These are phyloP conservation scores for Grosmannia clavigera DNA, from an alignment of 2,329 filamentous ascomycete species.

Conservation along the genomic window DNA sequence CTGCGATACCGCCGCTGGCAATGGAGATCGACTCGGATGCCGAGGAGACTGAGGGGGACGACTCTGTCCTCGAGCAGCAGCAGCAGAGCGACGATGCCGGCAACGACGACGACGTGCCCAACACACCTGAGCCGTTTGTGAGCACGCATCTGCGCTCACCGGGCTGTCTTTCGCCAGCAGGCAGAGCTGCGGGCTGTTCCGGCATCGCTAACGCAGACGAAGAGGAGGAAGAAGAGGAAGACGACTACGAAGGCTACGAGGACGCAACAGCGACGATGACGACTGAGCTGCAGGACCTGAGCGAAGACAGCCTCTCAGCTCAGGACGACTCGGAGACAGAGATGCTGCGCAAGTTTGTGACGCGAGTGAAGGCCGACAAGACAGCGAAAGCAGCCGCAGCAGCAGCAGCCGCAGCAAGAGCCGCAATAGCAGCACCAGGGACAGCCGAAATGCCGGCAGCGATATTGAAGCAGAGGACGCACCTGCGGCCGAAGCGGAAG, in stretches of 20 bases:
- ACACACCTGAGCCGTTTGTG: neutral
- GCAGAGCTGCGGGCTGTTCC: neutral
- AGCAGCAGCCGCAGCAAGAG: constrained; percentile 6
- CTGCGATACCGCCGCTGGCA: neutral
- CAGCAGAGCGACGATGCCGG: neutral
- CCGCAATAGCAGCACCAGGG: neutral
- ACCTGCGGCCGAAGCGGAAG: constrained; percentile 13
- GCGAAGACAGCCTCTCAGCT: constrained; percentile 3
- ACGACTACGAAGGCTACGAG: neutral
- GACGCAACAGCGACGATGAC: neutral
- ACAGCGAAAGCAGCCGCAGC: constrained; percentile 19
- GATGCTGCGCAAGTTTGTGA: constrained; percentile 23
- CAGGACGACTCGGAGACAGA: constrained; percentile 23
- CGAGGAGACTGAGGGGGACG: neutral
- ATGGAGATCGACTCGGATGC: neutral
- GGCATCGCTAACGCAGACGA: neutral
- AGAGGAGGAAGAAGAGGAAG: neutral
- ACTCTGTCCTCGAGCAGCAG: neutral
- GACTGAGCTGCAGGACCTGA: neutral
- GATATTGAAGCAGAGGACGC: neutral
- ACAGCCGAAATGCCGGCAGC: neutral
- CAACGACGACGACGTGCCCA: neutral
- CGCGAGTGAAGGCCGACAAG: constrained; percentile 21
- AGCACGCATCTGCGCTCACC: neutral
- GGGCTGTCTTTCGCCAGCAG: neutral